A percentile compares a stretch with the other conserved stretches of the same genome.
Evolutionary conservation across 768 basidiomycete species (phyloP).

Genomic region (Pisolithus microcarpus): DNA sequence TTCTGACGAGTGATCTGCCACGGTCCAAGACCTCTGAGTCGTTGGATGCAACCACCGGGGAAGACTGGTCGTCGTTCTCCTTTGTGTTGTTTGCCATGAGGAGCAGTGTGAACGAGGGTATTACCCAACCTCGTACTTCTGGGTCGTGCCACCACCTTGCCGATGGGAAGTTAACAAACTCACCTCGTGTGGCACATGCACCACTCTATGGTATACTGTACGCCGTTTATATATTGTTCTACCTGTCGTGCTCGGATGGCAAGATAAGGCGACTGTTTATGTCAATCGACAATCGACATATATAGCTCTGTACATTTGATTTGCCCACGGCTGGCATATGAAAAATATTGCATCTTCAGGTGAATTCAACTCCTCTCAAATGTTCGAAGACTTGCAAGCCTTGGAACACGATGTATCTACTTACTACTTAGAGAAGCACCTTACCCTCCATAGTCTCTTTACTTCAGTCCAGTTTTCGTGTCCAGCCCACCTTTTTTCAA

Average conservation of each 20-base stretch:
- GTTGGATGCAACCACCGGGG: constrained; percentile 53
- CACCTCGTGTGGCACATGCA: constrained; percentile 19
- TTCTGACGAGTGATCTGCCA: constrained; percentile 64
- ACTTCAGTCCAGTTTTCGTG: too few relatives aligned
- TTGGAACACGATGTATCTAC: too few relatives aligned
- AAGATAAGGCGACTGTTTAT: neutral
- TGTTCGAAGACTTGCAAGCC: too few relatives aligned
- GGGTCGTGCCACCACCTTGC: constrained; percentile 13
- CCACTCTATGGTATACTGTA: constrained; percentile 7
- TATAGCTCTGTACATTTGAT: too few relatives aligned
- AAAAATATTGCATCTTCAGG: too few relatives aligned
- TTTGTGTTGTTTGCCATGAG: constrained; percentile 20
- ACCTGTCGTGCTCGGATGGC: neutral
- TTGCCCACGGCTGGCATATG: too few relatives aligned
- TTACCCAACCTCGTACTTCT: constrained; percentile 5
- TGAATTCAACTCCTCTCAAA: too few relatives aligned
- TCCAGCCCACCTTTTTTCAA: too few relatives aligned
- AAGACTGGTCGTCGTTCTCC: constrained; percentile 33
- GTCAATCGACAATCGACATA: too few relatives aligned
- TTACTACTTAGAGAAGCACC: too few relatives aligned
- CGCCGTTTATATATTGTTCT: too few relatives aligned
- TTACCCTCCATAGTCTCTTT: too few relatives aligned
- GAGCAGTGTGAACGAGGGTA: constrained; percentile 4
- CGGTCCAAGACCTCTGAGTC: constrained; percentile 60
- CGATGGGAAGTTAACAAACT: constrained; percentile 11